Percentiles rank a stretch among this genome's conserved stretches.
Evolutionary conservation across 164 flowering plant genomes (phyloP).

Genomic region (Saururus chinensis): DNA sequence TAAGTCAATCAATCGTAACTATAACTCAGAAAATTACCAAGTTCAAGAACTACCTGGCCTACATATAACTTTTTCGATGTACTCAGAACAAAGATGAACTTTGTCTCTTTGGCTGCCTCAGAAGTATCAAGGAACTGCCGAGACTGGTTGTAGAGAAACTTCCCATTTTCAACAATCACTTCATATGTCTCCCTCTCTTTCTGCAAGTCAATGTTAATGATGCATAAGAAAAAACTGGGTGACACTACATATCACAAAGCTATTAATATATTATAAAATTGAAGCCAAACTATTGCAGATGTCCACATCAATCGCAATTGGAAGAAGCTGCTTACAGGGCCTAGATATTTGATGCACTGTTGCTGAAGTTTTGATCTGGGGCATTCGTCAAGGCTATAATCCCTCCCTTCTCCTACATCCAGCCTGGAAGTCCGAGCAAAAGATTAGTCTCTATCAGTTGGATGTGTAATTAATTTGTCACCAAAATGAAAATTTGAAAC

Average conservation of each 20-base stretch:
- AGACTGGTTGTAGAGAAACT: conserved; percentile 42
- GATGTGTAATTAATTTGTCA: neutral
- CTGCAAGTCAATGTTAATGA: conserved; percentile 22
- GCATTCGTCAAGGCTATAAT: conserved; percentile 65
- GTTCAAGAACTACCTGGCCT: conserved; percentile 21
- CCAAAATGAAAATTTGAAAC: too few relatives aligned
- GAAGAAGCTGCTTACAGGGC: conserved; percentile 45
- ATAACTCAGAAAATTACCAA: neutral
- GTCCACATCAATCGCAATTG: neutral
- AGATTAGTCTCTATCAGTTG: neutral
- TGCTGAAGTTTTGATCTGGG: conserved; percentile 67
- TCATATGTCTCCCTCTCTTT: conserved; percentile 66
- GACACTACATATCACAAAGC: neutral
- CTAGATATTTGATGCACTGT: conserved; percentile 94
- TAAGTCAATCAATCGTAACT: neutral
- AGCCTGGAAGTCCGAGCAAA: conserved; percentile 37
- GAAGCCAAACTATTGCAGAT: neutral
- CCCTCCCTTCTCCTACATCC: conserved; percentile 88
- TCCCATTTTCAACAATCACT: conserved; percentile 54
- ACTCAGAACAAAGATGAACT: conserved; percentile 96
- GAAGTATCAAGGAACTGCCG: conserved; percentile 50
- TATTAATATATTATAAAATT: neutral
- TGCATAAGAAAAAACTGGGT: neutral
- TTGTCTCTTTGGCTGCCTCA: conserved; percentile 44
- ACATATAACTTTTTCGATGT: conserved; percentile 65